A percentile compares a stretch with the other conserved stretches of the same genome.
Conservation (phyloP, 257 asterid genomes). For the Thymus mandschuricus region DNA sequence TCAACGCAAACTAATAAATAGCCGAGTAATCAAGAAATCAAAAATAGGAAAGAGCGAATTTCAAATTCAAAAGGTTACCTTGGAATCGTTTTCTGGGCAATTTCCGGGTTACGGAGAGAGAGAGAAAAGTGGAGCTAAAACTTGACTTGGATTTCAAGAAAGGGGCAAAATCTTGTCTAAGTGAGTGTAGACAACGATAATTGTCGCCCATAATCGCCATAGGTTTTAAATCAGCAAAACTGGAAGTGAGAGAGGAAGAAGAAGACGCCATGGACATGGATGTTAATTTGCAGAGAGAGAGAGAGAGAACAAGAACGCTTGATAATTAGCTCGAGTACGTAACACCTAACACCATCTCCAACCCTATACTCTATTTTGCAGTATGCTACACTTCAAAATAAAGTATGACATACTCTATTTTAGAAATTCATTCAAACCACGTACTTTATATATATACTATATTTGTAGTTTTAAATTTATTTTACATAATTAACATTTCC, state of each 20-base stretch:
- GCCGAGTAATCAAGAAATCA: conserved; percentile 3
- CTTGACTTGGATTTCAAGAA: conserved; percentile 44
- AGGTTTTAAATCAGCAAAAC: conserved; percentile 33
- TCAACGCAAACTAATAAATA: not conserved
- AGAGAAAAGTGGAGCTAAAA: conserved; percentile 39
- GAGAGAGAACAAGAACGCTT: not conserved
- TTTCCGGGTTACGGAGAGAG: conserved; percentile 47
- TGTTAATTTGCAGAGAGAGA: conserved; percentile 20
- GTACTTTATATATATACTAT: no score
- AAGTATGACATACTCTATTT: no score
- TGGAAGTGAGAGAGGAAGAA: conserved; percentile 31
- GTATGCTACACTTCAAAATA: no score
- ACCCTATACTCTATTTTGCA: no score
- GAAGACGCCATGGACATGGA: conserved; percentile 52
- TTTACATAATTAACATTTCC: no score
- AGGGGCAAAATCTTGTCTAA: conserved; percentile 37
- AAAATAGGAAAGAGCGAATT: not conserved
- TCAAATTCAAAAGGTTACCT: conserved; percentile 42
- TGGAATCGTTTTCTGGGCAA: conserved; percentile 40
- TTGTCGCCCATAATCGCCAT: conserved; percentile 36
- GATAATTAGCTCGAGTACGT: conserved; percentile 19
- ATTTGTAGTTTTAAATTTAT: no score
- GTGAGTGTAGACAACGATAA: conserved; percentile 28
- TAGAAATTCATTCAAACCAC: no score
- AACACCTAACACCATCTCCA: not conserved